Percentiles rank a stretch among this genome's conserved stretches.
These are phyloP conservation scores for Paracoccidioides lutzii DNA, from an alignment of 2,329 filamentous ascomycete genomes.

Conservation along the genomic window DNA sequence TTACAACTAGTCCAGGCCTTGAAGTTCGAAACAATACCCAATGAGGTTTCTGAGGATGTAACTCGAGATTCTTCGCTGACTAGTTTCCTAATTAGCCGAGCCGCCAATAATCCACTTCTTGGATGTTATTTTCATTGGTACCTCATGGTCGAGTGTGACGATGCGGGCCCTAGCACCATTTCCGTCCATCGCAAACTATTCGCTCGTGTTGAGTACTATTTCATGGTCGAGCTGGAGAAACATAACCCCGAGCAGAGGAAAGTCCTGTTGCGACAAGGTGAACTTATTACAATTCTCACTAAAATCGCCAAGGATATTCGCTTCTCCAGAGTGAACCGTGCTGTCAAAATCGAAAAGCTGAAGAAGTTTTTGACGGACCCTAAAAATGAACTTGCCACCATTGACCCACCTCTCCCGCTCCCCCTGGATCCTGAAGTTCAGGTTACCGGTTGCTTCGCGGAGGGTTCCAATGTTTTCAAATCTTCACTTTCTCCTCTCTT, in stretches of 20 bases:
- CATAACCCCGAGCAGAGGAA: slow-evolving; percentile 61
- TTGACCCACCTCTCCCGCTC: slow-evolving; percentile 76
- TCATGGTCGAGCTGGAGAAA: slow-evolving; percentile 76
- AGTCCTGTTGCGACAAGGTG: slow-evolving; percentile 70
- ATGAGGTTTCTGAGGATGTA: slow-evolving; percentile 48
- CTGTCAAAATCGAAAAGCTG: slow-evolving; percentile 68
- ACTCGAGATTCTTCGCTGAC: slow-evolving; percentile 72
- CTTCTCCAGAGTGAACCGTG: slow-evolving; percentile 61
- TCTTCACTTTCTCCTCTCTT: slow-evolving; percentile 86
- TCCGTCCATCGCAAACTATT: slow-evolving; percentile 72
- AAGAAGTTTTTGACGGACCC: slow-evolving; percentile 77
- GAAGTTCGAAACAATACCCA: slow-evolving; percentile 73
- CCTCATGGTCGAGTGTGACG: slow-evolving; percentile 92
- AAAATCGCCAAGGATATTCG: slow-evolving; percentile 85
- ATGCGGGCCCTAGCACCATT: slow-evolving; percentile 60
- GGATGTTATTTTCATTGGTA: slow-evolving; percentile 98
- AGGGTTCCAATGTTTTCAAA: slow-evolving; percentile 87
- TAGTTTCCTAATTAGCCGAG: slow-evolving; percentile 75
- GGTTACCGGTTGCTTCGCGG: slow-evolving; percentile 66
- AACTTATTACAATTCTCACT: slow-evolving; percentile 73
- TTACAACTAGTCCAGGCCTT: slow-evolving; percentile 90
- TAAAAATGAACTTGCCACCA: slow-evolving; percentile 71
- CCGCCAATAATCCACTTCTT: slow-evolving; percentile 74
- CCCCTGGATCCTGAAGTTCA: slow-evolving; percentile 75
- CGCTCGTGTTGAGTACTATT: slow-evolving; percentile 86